Base-by-base conservation (phyloP, 2,329 filamentous ascomycete genomes). In the Arthrobotrys megalospora region DNA sequence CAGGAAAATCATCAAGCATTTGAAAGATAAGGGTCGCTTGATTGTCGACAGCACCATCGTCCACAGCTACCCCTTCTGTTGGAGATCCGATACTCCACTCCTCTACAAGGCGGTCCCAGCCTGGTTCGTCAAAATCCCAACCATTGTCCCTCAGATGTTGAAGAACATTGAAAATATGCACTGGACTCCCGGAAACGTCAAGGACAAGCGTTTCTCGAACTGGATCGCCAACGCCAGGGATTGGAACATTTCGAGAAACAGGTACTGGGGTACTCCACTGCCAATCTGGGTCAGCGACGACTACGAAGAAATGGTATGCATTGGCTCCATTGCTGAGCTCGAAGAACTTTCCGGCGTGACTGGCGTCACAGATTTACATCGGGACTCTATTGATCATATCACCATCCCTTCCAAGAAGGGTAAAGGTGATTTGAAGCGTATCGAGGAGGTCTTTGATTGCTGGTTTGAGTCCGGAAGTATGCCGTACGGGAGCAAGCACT, bases 381-480 rank as follows among this genome's bases (percentile, higher is more conserved):
- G 94, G 65, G 93, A 97, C 85, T 95, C 95, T 84, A 91, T 98
- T 80, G 95, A 98, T 83, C 88, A 93, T 81, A 97, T 98, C 84
- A 97, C 94, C 52, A 97, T 98, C 80, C 94, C 94, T 0, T 96
- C 93, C 83, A 92, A 93, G 85, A 88, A 91, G 85, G 94, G 94
- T 81, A 97, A 95, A 83, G 94, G 94, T 19, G 87, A 88, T n/a
- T 86, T 97, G 79, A 91, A 88, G 82, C 91, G 94, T 81, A 88
- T 96, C 8, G 91, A 93, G 64, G 94, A 97, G 83, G 93, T 97
- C 3, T 97, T 97, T 82, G 94, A 97, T 85, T 97, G 94, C 83
- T 97, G 94, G 94, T 97, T 97, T 80, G 94, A 97, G 85, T 97
- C 94, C 50, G 94, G 94, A 78, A 94, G 92, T 83, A 97, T 97